Evolutionary conservation across 225 moss, liverwort and hornwort genomes (phyloP).

Genomic region (Thuidium tamariscinum): DNA sequence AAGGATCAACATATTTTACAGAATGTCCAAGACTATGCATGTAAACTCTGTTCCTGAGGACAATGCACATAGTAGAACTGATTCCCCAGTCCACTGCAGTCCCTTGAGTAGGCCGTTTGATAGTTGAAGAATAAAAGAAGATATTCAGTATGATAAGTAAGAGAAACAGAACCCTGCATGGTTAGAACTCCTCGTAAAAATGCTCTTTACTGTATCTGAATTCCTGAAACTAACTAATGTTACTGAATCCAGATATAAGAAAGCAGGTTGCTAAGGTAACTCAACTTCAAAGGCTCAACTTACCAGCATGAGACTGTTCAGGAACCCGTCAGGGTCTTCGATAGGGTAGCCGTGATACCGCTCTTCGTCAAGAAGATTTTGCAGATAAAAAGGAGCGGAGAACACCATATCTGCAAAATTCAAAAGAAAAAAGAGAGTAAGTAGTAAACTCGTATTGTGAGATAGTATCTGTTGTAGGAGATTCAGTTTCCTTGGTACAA

Average conservation of each 20-base stretch:
- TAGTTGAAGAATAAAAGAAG: background rate
- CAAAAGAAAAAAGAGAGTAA: background rate
- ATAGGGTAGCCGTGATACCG: conserved; percentile 82
- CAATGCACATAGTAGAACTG: background rate
- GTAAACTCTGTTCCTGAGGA: background rate
- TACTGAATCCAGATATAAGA: background rate
- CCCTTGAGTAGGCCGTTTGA: background rate
- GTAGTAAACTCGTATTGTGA: background rate
- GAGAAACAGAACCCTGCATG: background rate
- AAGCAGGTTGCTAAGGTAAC: background rate
- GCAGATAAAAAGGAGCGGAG: conserved; percentile 92
- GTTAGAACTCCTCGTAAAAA: too few species aligned
- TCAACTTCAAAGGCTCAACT: conserved; percentile 4
- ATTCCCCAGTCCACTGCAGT: background rate
- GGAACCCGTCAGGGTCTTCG: conserved; percentile 68
- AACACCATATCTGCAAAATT: conserved; percentile 58
- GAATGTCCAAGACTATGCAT: background rate
- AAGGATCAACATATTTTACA: background rate
- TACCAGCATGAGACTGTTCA: conserved; percentile 79
- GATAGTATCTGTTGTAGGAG: background rate
- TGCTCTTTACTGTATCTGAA: background rate
- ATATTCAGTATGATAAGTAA: background rate
- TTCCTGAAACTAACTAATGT: background rate
- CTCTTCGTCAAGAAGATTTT: conserved; percentile 82
- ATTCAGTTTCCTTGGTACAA: background rate